These are phyloP conservation scores for Sordariomycetes sp. DNA, from an alignment of 2,329 filamentous ascomycete species.

Conservation along the genomic window DNA sequence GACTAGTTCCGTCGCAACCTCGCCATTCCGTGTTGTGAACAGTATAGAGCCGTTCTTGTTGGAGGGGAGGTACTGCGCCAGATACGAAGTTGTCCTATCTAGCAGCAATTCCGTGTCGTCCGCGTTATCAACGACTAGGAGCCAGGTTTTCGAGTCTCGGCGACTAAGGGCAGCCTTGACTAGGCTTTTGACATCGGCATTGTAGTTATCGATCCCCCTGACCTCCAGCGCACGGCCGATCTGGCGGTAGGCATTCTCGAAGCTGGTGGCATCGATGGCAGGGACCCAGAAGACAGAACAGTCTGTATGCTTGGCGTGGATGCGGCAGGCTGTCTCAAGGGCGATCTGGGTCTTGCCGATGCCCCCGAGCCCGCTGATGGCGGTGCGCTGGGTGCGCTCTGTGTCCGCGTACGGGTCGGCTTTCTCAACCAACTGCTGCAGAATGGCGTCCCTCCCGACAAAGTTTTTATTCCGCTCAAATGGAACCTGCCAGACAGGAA, in stretches of 20 bases:
- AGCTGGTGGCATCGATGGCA: slow-evolving; percentile 13
- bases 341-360: slow-evolving; percentile 28
- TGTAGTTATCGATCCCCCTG: slow-evolving; percentile 17
- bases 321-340: slow-evolving; percentile 19
- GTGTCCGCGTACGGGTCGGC: slow-evolving; percentile 3
- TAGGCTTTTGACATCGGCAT: slow-evolving; percentile 21
- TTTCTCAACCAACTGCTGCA: slow-evolving; percentile 8
- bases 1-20: slow-evolving; percentile 6
- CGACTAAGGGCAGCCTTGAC: slow-evolving; percentile 21
- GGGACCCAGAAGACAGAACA: slow-evolving; percentile 31
- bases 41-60: slow-evolving; percentile 5
- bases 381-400: slow-evolving; percentile 14
- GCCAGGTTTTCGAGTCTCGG: slow-evolving; percentile 19
- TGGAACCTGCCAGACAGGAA: slow-evolving; percentile 9
- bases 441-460: slow-evolving; percentile 11
- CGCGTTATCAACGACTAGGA: slow-evolving; percentile 33
- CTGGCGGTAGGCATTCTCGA: slow-evolving; percentile 21
- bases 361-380: slow-evolving; percentile 20
- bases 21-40: slow-evolving; percentile 3
- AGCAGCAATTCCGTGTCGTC: slow-evolving; percentile 23
- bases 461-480: slow-evolving; percentile 15
- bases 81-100: slow-evolving; percentile 4
- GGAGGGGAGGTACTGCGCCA: slow-evolving; percentile 17
- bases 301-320: slow-evolving; percentile 13
- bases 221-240: slow-evolving; percentile 19